Percentiles rank a stretch among this genome's conserved stretches.
Conservation (phyloP, 2,329 filamentous ascomycete species). For the Metarhizium humberi region DNA sequence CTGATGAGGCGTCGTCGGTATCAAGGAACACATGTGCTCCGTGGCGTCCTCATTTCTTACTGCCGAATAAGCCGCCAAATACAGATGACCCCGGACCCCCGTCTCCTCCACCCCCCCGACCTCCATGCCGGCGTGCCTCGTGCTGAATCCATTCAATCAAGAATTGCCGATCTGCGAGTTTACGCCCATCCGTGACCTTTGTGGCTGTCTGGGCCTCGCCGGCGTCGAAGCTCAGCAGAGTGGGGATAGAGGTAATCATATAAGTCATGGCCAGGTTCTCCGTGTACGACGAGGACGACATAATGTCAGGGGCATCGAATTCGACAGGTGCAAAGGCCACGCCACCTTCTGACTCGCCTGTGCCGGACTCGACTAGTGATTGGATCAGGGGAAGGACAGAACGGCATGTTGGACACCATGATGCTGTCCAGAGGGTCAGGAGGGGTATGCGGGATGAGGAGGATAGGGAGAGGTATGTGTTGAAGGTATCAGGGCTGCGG, state of each 20-base stretch:
- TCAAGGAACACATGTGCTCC: no score
- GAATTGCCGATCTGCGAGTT: slow-evolving; percentile 38
- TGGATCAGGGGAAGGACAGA: slow-evolving; percentile 38
- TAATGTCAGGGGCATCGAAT: slow-evolving; percentile 48
- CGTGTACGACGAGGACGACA: slow-evolving; percentile 22
- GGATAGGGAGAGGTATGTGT: slow-evolving; percentile 46
- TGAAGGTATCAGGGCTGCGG: slow-evolving; percentile 43
- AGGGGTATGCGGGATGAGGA: slow-evolving; percentile 44
- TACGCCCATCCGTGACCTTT: slow-evolving; percentile 38
- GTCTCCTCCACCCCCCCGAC: slow-evolving; percentile 33
- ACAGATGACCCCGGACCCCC: slow-evolving; percentile 19
- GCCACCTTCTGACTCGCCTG: slow-evolving; percentile 46
- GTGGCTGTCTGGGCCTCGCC: slow-evolving; percentile 41
- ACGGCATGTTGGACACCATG: slow-evolving; percentile 47
- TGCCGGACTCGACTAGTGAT: slow-evolving; percentile 38
- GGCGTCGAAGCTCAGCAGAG: slow-evolving; percentile 47
- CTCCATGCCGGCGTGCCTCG: slow-evolving; percentile 38
- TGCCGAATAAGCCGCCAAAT: slow-evolving; percentile 33
- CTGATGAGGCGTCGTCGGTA: neutral
- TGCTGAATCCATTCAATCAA: slow-evolving; percentile 44
- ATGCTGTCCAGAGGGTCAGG: slow-evolving; percentile 52
- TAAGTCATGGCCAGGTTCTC: slow-evolving; percentile 39
- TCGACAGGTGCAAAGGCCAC: slow-evolving; percentile 45
- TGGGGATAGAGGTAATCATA: slow-evolving; percentile 50
- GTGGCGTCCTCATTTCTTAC: slow-evolving; percentile 10